Evolutionary conservation across 176 grass and related monocot species (phyloP).

Genomic region (Zea luxurians): DNA sequence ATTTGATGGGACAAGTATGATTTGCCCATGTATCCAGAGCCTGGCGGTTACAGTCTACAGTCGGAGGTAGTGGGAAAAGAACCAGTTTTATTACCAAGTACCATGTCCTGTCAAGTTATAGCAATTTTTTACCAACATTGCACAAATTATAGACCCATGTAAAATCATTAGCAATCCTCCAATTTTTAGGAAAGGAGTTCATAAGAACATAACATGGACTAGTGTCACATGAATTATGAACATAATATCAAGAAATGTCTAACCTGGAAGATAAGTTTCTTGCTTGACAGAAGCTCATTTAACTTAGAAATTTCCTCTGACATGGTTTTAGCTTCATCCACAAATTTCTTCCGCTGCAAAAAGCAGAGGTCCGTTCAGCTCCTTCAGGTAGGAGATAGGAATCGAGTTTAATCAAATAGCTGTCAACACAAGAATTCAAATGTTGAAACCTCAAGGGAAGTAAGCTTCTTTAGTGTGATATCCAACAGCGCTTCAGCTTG

Average conservation of each 20-base stretch:
- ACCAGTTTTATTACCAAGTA: not conserved
- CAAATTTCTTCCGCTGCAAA: conserved; percentile 88
- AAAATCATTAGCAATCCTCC: not conserved
- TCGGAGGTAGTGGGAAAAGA: conserved; percentile 1
- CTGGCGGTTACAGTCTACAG: not conserved
- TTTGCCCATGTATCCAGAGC: not conserved
- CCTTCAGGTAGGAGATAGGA: not conserved
- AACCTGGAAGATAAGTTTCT: conserved; percentile 90
- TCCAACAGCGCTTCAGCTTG: conserved; percentile 93
- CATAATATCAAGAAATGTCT: conserved; percentile 31
- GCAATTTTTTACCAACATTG: conserved; percentile 30
- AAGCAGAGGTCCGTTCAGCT: conserved; percentile 31
- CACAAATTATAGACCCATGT: not conserved
- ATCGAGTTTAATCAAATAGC: conserved; percentile 8
- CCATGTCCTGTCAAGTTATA: conserved; percentile 10
- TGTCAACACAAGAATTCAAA: conserved; percentile 19
- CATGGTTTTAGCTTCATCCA: conserved; percentile 78
- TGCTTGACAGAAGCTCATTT: conserved; percentile 91
- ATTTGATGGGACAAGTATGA: not conserved
- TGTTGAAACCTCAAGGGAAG: conserved; percentile 75
- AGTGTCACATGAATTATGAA: conserved; percentile 17
- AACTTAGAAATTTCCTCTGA: conserved; percentile 72
- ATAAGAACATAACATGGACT: conserved; percentile 16
- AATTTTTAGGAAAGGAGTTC: conserved; percentile 10
- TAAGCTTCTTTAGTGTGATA: conserved; percentile 91